phyloP scores from a whole-genome alignment of 495 filamentous ascomycete species.

The Daldinia loculata region DNA sequence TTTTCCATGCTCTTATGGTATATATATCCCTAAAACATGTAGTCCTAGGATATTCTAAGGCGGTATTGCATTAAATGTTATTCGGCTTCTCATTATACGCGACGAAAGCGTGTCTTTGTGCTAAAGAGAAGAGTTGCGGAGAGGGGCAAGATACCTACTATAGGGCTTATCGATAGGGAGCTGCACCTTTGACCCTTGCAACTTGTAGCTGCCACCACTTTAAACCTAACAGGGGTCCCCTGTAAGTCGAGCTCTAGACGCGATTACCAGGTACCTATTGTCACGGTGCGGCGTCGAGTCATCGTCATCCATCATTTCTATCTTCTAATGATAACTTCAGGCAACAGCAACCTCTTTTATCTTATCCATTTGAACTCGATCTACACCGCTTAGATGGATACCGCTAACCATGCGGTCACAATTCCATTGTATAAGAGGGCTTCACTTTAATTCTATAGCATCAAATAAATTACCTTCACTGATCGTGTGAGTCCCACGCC shows the following conservation, averaged over 20 bases:
- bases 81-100: neutral
- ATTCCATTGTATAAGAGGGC: slow-evolving; percentile 14
- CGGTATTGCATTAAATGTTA: neutral
- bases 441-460: slow-evolving; percentile 5
- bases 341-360: slow-evolving; percentile 12
- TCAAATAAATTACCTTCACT: slow-evolving; percentile 16
- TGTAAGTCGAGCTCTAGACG: slow-evolving; percentile 9
- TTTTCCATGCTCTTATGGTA: slow-evolving; percentile 22
- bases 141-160: slow-evolving; percentile 1
- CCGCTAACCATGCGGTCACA: slow-evolving; percentile 7
- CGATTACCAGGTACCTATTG: neutral
- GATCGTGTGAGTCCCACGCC: slow-evolving; percentile 13
- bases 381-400: neutral
- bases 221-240: slow-evolving; percentile 4
- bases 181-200: neutral
- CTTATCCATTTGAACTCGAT: neutral
- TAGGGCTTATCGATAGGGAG: slow-evolving; percentile 36
- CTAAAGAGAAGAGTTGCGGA: neutral
- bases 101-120: neutral
- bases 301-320: slow-evolving; percentile 32
- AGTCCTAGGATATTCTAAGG: neutral
- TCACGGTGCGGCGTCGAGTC: slow-evolving; percentile 36
- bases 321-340: slow-evolving; percentile 5
- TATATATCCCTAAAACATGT: too few relatives aligned
- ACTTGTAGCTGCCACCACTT: slow-evolving; percentile 6